These are phyloP conservation scores for Acanthamoeba quina DNA, from an alignment of 208 protist genomes.

Conservation along the genomic window DNA sequence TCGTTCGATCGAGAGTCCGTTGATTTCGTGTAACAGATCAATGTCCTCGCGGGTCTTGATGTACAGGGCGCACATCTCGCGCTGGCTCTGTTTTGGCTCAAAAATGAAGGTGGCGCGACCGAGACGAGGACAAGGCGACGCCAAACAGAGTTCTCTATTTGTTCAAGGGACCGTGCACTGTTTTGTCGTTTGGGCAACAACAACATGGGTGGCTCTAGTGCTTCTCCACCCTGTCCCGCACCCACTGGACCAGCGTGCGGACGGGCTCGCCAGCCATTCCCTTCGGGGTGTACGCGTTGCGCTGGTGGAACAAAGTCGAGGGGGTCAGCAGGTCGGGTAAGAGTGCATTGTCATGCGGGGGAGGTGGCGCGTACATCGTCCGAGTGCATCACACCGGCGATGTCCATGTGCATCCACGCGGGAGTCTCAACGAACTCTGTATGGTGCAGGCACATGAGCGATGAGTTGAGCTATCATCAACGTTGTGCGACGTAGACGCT, in stretches of 20 bases:
- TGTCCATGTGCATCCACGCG: constrained; percentile 86
- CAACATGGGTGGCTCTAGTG: not conserved
- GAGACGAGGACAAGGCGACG: no score
- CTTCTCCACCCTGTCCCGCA: not conserved
- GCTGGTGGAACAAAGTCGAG: not conserved
- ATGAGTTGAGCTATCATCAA: no score
- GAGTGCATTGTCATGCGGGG: no score
- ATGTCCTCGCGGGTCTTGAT: not conserved
- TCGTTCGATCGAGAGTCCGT: not conserved
- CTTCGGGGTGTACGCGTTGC: constrained; percentile 74
- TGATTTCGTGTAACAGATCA: not conserved
- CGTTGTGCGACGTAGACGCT: constrained; percentile 10
- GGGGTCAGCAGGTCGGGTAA: not conserved
- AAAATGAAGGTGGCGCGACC: no score
- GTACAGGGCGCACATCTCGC: no score
- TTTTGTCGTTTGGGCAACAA: no score
- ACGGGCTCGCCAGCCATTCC: constrained; percentile 84
- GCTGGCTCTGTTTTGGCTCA: no score
- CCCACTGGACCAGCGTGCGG: constrained; percentile 76
- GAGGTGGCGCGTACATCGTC: constrained; percentile 15
- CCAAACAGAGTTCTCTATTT: no score
- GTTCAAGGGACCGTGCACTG: no score
- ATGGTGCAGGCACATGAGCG: not conserved
- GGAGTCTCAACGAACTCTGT: constrained; percentile 47
- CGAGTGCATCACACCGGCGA: constrained; percentile 86